phyloP scores from a whole-genome alignment of 345 rosid species.

The Microthlaspi erraticum region DNA sequence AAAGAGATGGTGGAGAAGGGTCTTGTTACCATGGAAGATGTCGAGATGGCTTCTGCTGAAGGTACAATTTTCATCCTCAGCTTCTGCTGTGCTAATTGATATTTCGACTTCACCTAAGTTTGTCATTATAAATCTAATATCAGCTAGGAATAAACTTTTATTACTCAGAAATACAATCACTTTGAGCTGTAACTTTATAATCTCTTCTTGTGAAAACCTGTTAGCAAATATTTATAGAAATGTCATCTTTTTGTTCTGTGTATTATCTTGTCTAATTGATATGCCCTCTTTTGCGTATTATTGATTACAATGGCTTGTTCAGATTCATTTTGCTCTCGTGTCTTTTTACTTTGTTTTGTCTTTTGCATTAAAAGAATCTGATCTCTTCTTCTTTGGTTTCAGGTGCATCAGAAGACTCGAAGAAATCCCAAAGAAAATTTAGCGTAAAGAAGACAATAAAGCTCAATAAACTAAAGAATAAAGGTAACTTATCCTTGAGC shows the following conservation, averaged over 20 bases:
- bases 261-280: too few species aligned
- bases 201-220: too few species aligned
- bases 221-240: too few species aligned
- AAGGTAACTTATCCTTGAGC: conserved; percentile 37
- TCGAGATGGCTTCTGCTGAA: conserved; percentile 70
- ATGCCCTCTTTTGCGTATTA: too few species aligned
- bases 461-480: conserved; percentile 55
- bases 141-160: neutral
- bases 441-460: conserved; percentile 60
- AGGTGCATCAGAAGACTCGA: conserved; percentile 45
- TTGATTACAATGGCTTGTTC: too few species aligned
- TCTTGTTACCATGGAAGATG: conserved; percentile 75
- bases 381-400: neutral
- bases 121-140: neutral
- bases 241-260: too few species aligned
- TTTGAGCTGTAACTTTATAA: neutral
- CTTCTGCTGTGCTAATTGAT: neutral
- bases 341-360: neutral
- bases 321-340: neutral
- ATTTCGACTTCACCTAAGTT: neutral
- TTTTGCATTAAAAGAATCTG: neutral
- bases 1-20: conserved; percentile 75
- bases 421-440: conserved; percentile 44
- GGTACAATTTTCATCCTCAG: conserved; percentile 36
- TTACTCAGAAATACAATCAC: neutral